Evolutionary conservation across 108 stramenopile species (phyloP).

Genomic region (Aurantiochytrium sp.): DNA sequence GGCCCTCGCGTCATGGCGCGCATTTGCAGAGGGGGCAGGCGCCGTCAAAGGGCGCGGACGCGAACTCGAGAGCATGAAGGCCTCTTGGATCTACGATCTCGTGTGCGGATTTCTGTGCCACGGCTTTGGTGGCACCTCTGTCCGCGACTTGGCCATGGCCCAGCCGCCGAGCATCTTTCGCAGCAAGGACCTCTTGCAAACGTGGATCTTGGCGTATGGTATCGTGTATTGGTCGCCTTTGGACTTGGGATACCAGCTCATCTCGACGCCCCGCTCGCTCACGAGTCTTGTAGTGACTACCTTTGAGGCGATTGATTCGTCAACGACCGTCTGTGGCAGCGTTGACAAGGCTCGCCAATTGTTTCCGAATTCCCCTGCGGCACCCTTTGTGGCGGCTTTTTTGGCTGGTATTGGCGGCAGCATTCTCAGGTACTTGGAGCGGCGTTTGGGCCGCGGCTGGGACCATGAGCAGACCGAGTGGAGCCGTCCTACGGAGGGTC

Average conservation of each 20-base stretch:
- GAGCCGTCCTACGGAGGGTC: not conserved
- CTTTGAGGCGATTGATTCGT: slow-evolving; percentile 2
- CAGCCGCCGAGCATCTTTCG: not conserved
- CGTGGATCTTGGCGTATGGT: not conserved
- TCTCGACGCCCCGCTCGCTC: not conserved
- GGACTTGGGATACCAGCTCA: not conserved
- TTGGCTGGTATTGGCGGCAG: not conserved
- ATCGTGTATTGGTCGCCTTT: not conserved
- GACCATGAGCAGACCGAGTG: not conserved
- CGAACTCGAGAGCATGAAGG: not conserved
- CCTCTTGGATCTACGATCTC: not conserved
- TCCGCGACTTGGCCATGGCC: not conserved
- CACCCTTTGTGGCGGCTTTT: not conserved
- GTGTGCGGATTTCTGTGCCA: slow-evolving; percentile 1
- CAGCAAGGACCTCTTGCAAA: not conserved
- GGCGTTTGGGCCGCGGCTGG: not conserved
- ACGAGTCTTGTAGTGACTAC: not conserved
- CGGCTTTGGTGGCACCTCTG: not conserved
- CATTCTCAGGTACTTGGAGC: not conserved
- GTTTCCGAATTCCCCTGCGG: not conserved
- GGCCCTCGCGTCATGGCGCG: not conserved
- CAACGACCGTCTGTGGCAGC: not conserved
- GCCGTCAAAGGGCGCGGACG: not conserved
- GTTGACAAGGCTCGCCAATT: not conserved
- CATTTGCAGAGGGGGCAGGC: not conserved